These are phyloP conservation scores for Acanthochlamys bracteata DNA, from an alignment of 106 monocot genomes.

Conservation along the genomic window DNA sequence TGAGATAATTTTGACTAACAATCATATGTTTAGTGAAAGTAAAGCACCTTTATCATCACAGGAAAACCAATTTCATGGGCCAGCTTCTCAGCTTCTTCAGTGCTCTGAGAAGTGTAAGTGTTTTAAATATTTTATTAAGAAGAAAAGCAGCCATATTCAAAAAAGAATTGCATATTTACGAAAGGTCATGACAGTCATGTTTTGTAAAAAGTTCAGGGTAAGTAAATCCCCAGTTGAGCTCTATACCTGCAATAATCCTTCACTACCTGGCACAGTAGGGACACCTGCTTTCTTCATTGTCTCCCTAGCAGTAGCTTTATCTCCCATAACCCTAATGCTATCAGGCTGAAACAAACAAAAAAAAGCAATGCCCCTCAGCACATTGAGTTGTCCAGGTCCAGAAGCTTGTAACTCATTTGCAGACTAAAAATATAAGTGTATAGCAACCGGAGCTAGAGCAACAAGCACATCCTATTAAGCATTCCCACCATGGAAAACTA, in stretches of 20 bases:
- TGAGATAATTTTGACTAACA: not conserved
- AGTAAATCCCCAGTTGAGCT: not conserved
- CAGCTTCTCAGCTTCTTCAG: constrained; percentile 76
- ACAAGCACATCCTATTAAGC: too few relatives aligned
- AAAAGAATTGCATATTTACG: too few relatives aligned
- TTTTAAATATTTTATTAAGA: not conserved
- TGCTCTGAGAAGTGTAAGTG: constrained; percentile 32
- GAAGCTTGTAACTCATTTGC: too few relatives aligned
- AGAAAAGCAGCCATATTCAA: too few relatives aligned
- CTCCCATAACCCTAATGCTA: constrained; percentile 90
- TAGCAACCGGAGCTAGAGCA: too few relatives aligned
- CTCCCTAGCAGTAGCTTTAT: constrained; percentile 93
- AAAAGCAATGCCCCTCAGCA: too few relatives aligned
- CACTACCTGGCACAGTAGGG: constrained; percentile 94
- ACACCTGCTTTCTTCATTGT: constrained; percentile 98
- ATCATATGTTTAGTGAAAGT: not conserved
- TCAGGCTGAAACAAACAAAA: constrained; percentile 40
- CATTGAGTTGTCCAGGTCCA: too few relatives aligned
- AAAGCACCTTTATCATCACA: constrained; percentile 88
- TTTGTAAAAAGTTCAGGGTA: not conserved
- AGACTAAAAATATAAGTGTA: too few relatives aligned
- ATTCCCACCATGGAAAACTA: too few relatives aligned
- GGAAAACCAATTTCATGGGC: constrained; percentile 80
- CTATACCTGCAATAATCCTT: constrained; percentile 70
- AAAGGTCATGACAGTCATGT: not conserved